These are phyloP conservation scores for Phyllosticta citriasiana DNA, from an alignment of 2,329 filamentous ascomycete genomes.

Conservation along the genomic window DNA sequence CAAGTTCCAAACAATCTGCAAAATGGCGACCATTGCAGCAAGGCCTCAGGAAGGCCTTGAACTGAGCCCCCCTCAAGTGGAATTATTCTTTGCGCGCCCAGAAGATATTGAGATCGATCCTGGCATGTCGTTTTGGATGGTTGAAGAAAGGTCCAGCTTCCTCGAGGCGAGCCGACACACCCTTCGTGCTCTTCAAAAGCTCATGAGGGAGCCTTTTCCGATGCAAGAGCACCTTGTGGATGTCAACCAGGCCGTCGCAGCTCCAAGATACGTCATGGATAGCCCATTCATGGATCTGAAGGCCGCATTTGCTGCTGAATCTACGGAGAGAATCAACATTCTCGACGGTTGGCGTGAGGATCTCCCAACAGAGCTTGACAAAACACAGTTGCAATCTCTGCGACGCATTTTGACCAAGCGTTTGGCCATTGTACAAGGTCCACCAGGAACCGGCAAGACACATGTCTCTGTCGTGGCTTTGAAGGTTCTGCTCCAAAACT, in stretches of 20 bases:
- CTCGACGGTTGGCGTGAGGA: conserved; percentile 43
- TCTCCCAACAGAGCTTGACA: conserved; percentile 47
- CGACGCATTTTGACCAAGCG: conserved; percentile 59
- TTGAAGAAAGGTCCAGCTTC: conserved; percentile 64
- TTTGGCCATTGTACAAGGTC: conserved; percentile 72
- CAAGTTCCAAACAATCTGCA: conserved; percentile 53
- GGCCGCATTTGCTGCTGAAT: conserved; percentile 24
- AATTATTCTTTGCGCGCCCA: conserved; percentile 58
- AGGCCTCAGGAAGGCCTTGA: conserved; percentile 54
- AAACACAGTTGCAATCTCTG: conserved; percentile 60
- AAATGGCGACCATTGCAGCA: conserved; percentile 63
- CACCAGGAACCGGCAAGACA: conserved; percentile 73
- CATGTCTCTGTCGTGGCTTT: conserved; percentile 67
- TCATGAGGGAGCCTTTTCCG: conserved; percentile 49
- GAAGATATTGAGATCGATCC: conserved; percentile 60
- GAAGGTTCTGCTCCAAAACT: conserved; percentile 53
- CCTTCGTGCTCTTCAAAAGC: conserved; percentile 60
- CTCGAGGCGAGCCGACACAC: conserved; percentile 69
- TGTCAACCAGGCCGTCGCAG: conserved; percentile 34
- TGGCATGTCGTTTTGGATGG: conserved; percentile 61
- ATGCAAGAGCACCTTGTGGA: conserved; percentile 53
- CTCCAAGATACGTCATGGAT: conserved; percentile 44
- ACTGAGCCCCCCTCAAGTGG: conserved; percentile 59
- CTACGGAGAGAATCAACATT: conserved; percentile 42
- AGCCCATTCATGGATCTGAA: conserved; percentile 43